phyloP scores from a whole-genome alignment of 139 green algal genomes.

The Mychonastes homosphaera region DNA sequence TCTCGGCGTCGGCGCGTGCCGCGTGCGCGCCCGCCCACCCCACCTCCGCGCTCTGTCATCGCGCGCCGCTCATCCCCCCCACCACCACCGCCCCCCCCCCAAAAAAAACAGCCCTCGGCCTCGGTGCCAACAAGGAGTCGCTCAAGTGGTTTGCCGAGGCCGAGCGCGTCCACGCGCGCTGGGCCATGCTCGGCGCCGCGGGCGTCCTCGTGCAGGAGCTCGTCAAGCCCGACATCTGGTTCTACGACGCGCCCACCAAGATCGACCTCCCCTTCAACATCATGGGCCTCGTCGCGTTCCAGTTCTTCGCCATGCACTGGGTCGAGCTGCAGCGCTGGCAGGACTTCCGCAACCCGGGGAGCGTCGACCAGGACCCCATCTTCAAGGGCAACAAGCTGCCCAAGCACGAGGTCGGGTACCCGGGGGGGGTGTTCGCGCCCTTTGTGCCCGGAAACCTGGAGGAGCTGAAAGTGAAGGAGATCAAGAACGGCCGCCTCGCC shows the following conservation, averaged over 20 bases:
- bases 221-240: not conserved
- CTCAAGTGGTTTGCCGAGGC: conserved; percentile 49
- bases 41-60: too few relatives aligned
- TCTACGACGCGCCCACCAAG: conserved; percentile 26
- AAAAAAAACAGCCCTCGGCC: too few relatives aligned
- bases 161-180: conserved; percentile 68
- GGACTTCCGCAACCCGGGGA: conserved; percentile 70
- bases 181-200: conserved; percentile 82
- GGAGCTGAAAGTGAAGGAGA: conserved; percentile 90
- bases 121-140: conserved; percentile 45
- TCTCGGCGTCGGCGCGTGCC: too few relatives aligned
- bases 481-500: conserved; percentile 88
- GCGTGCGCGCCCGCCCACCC: too few relatives aligned
- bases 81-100: too few relatives aligned
- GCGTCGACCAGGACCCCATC: conserved; percentile 66
- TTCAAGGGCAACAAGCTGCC: conserved; percentile 64
- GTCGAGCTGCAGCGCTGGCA: conserved; percentile 56
- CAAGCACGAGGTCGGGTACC: conserved; percentile 60
- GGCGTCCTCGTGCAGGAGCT: conserved; percentile 73
- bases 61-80: too few relatives aligned
- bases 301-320: conserved; percentile 83
- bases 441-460: conserved; percentile 60
- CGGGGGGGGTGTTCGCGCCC: conserved; percentile 57
- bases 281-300: conserved; percentile 61
- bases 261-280: conserved; percentile 57